Evolutionary conservation across 2,329 filamentous ascomycete genomes (phyloP), one percentile per base, ranked within the genome.

Genomic region (Chrysoporthe puriensis): DNA sequence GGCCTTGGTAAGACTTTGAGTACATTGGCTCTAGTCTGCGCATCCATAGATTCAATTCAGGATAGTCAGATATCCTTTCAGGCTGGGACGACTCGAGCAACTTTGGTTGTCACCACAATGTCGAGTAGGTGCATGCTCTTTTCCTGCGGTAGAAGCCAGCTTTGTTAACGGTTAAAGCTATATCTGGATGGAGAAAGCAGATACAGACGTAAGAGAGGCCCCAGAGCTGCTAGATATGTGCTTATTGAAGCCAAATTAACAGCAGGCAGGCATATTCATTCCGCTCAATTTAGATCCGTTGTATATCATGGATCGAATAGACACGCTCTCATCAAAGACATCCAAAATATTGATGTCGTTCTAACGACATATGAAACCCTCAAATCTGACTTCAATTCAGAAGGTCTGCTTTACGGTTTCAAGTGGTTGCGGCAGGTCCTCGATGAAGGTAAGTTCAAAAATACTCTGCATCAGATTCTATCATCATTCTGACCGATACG

Each of bases 1-100:
- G 62, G 62, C 9, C 62, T 63, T n/a, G 62, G 62, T 13, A 63
- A 63, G 21, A 63, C 62, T n/a, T n/a, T 63, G 48, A 63, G 48
- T 26, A 32, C 54, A 2, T 26, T 63, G 4, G 62, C 62, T 16
- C 36, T 63, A 2, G 42, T 63, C 50, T 63, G 62, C n/a, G 43
- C 48, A 3, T 63, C 62, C 32, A n/a, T 63, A 14, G 62, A 63
- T n/a, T 1, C 6, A 16, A 26, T 63, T 4, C 40, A 26, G 4
- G 60, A 36, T 5, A 40, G 34, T 36, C 40, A 40, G 48, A 50
- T 11, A n/a, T 21, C 48, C 9, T 50, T 50, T 50, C 48, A 26
- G 14, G n/a, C 48, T 14, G 7, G n/a, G 21, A 50, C 48, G 8
- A 50, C 9, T 26, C n/a, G n/a, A 26, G 48, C n/a, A 50, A 50